A percentile compares a stretch with the other conserved stretches of the same genome.
Evolutionary conservation across 2,329 filamentous ascomycete genomes (phyloP).

Genomic region (Arthroderma sp.): DNA sequence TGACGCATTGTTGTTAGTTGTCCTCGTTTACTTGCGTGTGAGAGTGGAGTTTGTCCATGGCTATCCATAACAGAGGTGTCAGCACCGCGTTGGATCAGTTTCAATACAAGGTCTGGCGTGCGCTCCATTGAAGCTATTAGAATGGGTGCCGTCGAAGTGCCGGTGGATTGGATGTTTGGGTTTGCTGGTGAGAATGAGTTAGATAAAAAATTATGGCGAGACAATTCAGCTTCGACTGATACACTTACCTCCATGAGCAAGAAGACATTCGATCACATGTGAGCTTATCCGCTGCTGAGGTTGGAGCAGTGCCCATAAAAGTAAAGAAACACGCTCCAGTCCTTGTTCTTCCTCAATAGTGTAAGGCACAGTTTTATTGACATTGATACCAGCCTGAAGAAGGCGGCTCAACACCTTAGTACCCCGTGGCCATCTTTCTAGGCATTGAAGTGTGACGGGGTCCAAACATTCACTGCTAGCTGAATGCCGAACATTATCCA

Average conservation of each 20-base stretch:
- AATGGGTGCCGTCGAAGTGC: conserved; percentile 44
- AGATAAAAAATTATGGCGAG: conserved; percentile 7
- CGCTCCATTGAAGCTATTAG: conserved; percentile 46
- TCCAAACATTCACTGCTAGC: conserved; percentile 33
- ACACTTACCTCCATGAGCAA: conserved; percentile 34
- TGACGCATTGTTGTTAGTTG: conserved; percentile 40
- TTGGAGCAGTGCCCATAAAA: conserved; percentile 50
- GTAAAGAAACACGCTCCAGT: conserved; percentile 43
- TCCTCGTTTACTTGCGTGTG: conserved; percentile 44
- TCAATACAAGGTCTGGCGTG: conserved; percentile 44
- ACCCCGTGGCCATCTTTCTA: conserved; percentile 44
- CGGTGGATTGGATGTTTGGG: conserved; percentile 41
- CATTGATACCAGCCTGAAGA: conserved; percentile 46
- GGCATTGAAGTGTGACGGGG: conserved; percentile 41
- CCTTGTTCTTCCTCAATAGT: conserved; percentile 37
- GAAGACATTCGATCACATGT: conserved; percentile 42
- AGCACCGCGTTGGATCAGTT: conserved; percentile 45
- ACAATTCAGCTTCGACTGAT: neutral
- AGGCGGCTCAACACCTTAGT: conserved; percentile 39
- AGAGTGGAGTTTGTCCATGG: conserved; percentile 45
- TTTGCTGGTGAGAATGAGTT: conserved; percentile 31
- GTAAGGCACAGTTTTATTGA: conserved; percentile 39
- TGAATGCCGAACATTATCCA: conserved; percentile 24
- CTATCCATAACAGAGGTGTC: conserved; percentile 47
- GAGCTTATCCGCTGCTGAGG: conserved; percentile 51